Conservation (phyloP, 2,329 filamentous ascomycete species). For the Dichotomopilus funicola region DNA sequence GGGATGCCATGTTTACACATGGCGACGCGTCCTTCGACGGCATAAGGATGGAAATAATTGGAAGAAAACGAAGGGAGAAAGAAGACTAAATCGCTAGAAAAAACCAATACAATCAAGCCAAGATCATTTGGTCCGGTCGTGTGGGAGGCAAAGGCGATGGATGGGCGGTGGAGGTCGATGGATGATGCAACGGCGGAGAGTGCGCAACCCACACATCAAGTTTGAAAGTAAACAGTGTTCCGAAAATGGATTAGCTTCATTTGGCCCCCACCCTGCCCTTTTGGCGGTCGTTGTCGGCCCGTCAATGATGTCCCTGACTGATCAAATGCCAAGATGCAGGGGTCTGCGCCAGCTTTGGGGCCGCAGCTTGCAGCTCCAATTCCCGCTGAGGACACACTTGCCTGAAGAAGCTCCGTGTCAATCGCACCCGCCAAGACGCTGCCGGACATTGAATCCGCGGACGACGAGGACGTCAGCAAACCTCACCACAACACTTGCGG, state of each 20-base stretch:
- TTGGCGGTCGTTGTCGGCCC: constrained; percentile 7
- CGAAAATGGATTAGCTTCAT: constrained; percentile 19
- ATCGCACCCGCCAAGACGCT: constrained; percentile 12
- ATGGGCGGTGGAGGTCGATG: constrained; percentile 1
- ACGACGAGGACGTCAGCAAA: constrained; percentile 9
- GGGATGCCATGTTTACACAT: constrained; percentile 32
- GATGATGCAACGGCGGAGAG: constrained; percentile 1
- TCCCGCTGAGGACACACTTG: constrained; percentile 18
- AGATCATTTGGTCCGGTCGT: background rate
- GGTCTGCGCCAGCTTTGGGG: background rate
- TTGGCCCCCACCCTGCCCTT: constrained; percentile 5
- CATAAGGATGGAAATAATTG: constrained; percentile 16
- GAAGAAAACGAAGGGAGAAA: too few relatives aligned
- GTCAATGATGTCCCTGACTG: background rate
- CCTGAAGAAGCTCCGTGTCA: constrained; percentile 8
- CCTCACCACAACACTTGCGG: background rate
- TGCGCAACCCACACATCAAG: constrained; percentile 1
- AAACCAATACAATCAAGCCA: too few relatives aligned
- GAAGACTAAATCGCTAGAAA: too few relatives aligned
- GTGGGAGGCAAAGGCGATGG: background rate
- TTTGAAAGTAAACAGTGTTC: constrained; percentile 29
- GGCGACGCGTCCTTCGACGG: constrained; percentile 22
- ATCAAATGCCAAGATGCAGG: constrained; percentile 10
- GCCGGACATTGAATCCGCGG: constrained; percentile 7
- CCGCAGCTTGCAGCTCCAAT: constrained; percentile 8